Evolutionary conservation across 108 stramenopile genomes (phyloP), one percentile per base, ranked within the genome.

Genomic region (Nitzschia inconspicua): DNA sequence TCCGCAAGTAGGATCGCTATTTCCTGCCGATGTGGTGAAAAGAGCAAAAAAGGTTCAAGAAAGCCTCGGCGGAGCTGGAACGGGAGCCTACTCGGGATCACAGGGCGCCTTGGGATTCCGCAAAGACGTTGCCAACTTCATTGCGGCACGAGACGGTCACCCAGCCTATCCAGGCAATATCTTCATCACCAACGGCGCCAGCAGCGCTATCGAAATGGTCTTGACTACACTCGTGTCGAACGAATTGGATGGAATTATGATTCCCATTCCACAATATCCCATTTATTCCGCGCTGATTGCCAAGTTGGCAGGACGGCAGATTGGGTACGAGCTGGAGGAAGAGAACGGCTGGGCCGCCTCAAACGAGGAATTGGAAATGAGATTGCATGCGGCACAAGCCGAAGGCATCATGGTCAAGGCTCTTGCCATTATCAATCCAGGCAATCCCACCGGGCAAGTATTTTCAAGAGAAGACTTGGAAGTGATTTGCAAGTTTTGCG

Each of bases 231-330:
- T 82, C 20, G 69, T 91, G 36, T 63, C 75, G 51, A 70, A 77
- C 39, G 59, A 77, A 37, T 34, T 56, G 5, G 56, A 59, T 24
- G 63, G 35, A 20, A 42, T 98, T 35, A 85, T 98, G 82, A 86
- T 89, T 25, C 98, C 98, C 19, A 97, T 96, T 49, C 98, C 98
- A 10, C 98, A 98, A 73, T 98, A 97, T 66, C 98, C 98, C 6
- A 84, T 98, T 26, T 98, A 98, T 66, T 90, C 89, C 11, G 96
- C 97, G 16, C 64, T 83, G 9, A 79, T 91, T 19, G 89, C 94
- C 18, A 70, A 95, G 34, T 65, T 92, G 1, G 92, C 82, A 5
- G 98, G 96, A 22, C 63, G 62, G 18, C 78, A 95, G 64, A 88
- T 95, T 26, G 92, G 92, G 1, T 98, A 98, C 71, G 77, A 81